Percentiles rank a stretch among this genome's conserved stretches.
phyloP scores from a whole-genome alignment of 805 yeast genomes.

The Barnettozyma populi region DNA sequence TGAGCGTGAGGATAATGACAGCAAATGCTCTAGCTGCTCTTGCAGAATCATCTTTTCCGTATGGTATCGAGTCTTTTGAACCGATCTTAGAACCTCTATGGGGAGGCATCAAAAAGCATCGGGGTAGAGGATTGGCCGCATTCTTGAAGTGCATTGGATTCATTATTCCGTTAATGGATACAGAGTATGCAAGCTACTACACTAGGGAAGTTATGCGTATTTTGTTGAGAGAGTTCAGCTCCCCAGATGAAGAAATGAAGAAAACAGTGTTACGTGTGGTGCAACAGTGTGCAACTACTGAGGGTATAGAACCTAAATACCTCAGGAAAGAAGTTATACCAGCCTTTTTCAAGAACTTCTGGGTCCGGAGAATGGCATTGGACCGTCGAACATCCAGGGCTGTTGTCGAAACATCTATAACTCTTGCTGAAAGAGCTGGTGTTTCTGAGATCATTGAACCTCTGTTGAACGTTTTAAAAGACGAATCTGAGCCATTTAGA shows the following conservation, averaged over 20 bases:
- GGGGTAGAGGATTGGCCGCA: constrained; percentile 74
- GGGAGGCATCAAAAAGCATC: constrained; percentile 68
- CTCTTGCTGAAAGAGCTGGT: constrained; percentile 64
- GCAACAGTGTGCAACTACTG: constrained; percentile 58
- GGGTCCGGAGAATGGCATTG: constrained; percentile 79
- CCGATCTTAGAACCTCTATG: constrained; percentile 63
- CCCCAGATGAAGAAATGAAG: constrained; percentile 88
- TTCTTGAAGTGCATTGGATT: constrained; percentile 74
- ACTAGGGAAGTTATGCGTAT: constrained; percentile 68
- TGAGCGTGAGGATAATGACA: constrained; percentile 60
- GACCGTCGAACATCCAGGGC: constrained; percentile 51
- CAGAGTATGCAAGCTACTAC: constrained; percentile 73
- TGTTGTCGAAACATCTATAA: constrained; percentile 69
- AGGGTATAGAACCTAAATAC: constrained; percentile 47
- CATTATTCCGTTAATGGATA: constrained; percentile 80
- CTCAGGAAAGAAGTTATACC: constrained; percentile 48
- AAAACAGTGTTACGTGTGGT: constrained; percentile 64
- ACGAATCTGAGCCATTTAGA: constrained; percentile 77
- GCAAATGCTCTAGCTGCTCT: constrained; percentile 68
- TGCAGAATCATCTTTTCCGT: constrained; percentile 80
- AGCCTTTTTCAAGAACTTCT: constrained; percentile 63
- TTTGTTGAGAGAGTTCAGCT: constrained; percentile 62
- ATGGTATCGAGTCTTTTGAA: constrained; percentile 88
- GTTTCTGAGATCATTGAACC: constrained; percentile 52
- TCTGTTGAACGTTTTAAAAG: constrained; percentile 58